Base-by-base conservation (phyloP, 2,329 filamentous ascomycete genomes). In the Aspergillus quadricinctus region DNA sequence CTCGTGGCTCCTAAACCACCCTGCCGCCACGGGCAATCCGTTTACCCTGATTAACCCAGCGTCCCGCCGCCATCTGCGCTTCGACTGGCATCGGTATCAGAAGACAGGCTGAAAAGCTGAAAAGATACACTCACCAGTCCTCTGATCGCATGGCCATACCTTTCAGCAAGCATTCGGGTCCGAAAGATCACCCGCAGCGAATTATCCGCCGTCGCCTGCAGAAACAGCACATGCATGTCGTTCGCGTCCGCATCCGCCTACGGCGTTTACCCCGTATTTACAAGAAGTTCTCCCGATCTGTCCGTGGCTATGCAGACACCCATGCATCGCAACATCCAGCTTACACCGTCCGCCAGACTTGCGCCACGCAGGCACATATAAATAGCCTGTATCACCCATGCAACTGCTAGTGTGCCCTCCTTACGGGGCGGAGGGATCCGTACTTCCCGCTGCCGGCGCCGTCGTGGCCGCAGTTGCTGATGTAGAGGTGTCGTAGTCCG, bases 371-470 rank as follows among this genome's bases (percentile, higher is more conserved):
- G 62, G 59, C 10, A 63, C 52, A 50, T 64, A 60, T 4, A 63
- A 40, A 51, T 59, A 64, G 5, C 58, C 60, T 3, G 48, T 58
- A 5, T 37, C 51, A 21, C 53, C 58, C 61, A 62, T 64, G 23
- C 60, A 27, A 17, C 40, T n/a, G 58, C 58, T 17, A 54, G 48
- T 5, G 48, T 50, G 3, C 57, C 55, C 2, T 57, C 51, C 29
- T 57, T 61, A 31, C 51, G 4, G 58, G 52, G 19, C 54, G 56
- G 7, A 62, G 41, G 6, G 31, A 3, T 2, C 54, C 56, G 45
- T 64, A 58, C 25, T 62, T 51, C 60, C 52, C 54, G n/a, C 55
- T 57, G 4, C 60, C 61, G 8, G 61, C 61, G 17, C 60, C 61
- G 41, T 64, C 60, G 43, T 62, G 61, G 21, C 48, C 51, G 40